Percentiles rank a stretch among this genome's conserved stretches.
Evolutionary conservation across 1,284 basidiomycete genomes (phyloP).

Genomic region (Ustilago nuda): DNA sequence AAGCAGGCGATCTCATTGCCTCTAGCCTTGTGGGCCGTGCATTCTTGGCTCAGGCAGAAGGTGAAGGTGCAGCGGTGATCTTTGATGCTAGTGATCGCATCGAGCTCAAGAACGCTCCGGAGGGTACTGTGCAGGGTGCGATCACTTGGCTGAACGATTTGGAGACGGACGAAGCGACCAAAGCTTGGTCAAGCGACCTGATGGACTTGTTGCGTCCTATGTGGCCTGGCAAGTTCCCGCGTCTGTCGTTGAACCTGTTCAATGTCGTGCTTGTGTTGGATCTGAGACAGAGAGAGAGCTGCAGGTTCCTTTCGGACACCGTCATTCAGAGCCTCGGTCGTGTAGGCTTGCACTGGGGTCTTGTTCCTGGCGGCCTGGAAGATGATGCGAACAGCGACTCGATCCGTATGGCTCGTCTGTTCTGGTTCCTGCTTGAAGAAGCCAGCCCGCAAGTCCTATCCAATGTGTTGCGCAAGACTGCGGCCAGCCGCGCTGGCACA

Average conservation of each 20-base stretch:
- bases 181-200: constrained; percentile 38
- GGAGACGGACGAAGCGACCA: constrained; percentile 77
- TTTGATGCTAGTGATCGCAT: constrained; percentile 66
- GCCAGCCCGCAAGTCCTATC: constrained; percentile 26
- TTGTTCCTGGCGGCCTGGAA: constrained; percentile 59
- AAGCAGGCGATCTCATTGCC: constrained; percentile 79
- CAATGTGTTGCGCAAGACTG: constrained; percentile 43
- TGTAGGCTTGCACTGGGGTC: constrained; percentile 59
- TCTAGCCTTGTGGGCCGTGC: constrained; percentile 42
- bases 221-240: constrained; percentile 60
- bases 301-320: constrained; percentile 56
- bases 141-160: constrained; percentile 91
- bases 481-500: constrained; percentile 13
- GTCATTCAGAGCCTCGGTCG: constrained; percentile 47
- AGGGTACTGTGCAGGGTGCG: constrained; percentile 70
- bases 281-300: constrained; percentile 47
- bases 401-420: constrained; percentile 49
- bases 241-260: constrained; percentile 62
- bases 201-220: constrained; percentile 54
- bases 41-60: constrained; percentile 29
- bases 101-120: constrained; percentile 23
- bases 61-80: constrained; percentile 69
- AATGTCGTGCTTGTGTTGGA: constrained; percentile 63
- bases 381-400: constrained; percentile 22
- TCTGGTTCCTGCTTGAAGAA: constrained; percentile 54